Conservation (phyloP, 345 rosid species). For the Salix viminalis region DNA sequence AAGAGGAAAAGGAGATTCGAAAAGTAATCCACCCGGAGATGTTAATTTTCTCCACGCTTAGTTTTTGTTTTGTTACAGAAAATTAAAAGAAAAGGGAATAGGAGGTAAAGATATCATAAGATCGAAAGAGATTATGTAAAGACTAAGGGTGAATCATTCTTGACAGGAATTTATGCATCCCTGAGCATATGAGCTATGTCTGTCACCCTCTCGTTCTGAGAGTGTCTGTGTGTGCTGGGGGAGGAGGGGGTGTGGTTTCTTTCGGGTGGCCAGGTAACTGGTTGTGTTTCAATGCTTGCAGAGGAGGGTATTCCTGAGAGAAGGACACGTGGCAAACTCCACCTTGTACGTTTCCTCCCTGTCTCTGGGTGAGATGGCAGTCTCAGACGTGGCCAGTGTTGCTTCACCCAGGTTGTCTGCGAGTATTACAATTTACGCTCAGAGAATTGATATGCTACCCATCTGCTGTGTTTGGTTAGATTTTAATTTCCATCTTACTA, state of each 20-base stretch:
- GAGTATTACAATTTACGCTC: no score
- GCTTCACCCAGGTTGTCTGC: not conserved
- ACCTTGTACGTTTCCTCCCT: not conserved
- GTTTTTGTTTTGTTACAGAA: not conserved
- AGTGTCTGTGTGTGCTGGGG: not conserved
- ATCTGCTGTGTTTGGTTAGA: no score
- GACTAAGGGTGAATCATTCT: not conserved
- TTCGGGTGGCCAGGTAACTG: conserved; percentile 2
- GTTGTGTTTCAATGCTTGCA: not conserved
- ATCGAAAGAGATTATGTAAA: not conserved
- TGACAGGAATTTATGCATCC: not conserved
- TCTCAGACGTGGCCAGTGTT: not conserved
- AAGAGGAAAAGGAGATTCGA: not conserved
- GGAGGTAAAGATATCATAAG: not conserved
- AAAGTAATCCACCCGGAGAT: not conserved
- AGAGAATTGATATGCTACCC: no score
- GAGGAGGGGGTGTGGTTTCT: not conserved
- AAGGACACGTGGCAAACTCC: conserved; percentile 9
- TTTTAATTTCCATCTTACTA: no score
- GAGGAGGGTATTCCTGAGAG: not conserved
- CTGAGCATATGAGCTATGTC: not conserved
- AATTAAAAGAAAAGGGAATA: not conserved
- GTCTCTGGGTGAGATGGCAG: not conserved
- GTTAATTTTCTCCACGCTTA: not conserved
- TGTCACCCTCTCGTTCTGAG: not conserved